Evolutionary conservation across 768 basidiomycete genomes (phyloP), one percentile per base, ranked within the genome.

Genomic region (Clavulina sp.): DNA sequence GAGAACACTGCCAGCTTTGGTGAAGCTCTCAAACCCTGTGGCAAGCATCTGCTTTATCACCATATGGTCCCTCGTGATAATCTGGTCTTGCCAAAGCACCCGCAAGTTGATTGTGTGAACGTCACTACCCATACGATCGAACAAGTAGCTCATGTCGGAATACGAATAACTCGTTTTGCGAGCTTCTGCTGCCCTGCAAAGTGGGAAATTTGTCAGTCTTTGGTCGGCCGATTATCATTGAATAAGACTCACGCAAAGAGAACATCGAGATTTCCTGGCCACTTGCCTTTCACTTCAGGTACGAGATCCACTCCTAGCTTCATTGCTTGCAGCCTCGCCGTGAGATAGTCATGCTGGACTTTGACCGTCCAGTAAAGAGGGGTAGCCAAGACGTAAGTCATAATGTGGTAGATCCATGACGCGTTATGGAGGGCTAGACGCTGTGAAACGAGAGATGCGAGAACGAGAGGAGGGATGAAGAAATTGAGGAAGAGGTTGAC

Each of bases 211-310:
- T 38, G 21, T 38, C 21, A 13, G 21, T 21, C 13, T 13, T 13
- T 13, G 13, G 13, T 13, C 13, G 36, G 13, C 21, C 13, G 21
- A 38, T 21, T 13, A 38, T 13, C 13, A 21, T 13, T 13, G 36
- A 38, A 38, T 21, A 13, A 38, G 13, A 73, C 68, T 67, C 79
- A 73, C 50, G 64, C 67, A 38, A 38, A 38, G 52, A 81, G 69
- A 44, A 84, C 62, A 58, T 85, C 82, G 58, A 84, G 65, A 60
- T 84, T 84, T 19, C 82, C 82, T 3, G 81, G 81, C 78, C 79
- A 81, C 65, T 73, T 77, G 5, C 81, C 81, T 18, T 72, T 66
- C 13, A 82, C 74, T 19, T 70, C 65, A 3, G 77, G 78, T 47
- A 80, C 74, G 2, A 63, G 67, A 54, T 66, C 66, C 4, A 77